Evolutionary conservation across 169 alveolate species (phyloP).

Genomic region (Plasmodium malariae): DNA sequence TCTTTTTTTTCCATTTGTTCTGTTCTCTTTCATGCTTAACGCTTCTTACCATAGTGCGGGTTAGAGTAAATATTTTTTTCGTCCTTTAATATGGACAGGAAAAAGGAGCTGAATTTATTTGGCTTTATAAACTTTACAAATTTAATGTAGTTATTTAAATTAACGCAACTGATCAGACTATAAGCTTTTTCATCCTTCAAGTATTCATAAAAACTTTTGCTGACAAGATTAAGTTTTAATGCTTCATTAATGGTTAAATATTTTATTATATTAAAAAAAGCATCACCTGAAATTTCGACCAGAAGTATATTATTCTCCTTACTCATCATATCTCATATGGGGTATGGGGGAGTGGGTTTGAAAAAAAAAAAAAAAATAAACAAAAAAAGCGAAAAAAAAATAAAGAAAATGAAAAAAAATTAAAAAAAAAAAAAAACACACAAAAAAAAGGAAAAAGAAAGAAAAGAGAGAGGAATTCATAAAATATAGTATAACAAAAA

Average conservation of each 20-base stretch:
- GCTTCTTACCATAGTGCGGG: constrained; percentile 29
- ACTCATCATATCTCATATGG: constrained; percentile 32
- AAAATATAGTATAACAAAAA: background rate
- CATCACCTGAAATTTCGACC: constrained; percentile 15
- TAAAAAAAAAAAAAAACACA: background rate
- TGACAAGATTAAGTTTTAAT: constrained; percentile 30
- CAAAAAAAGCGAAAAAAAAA: constrained; percentile 1
- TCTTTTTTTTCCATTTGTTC: background rate
- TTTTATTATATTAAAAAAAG: constrained; percentile 24
- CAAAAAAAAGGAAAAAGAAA: too few species aligned
- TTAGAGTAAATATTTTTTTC: constrained; percentile 20
- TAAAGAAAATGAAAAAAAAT: background rate
- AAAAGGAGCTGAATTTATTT: constrained; percentile 12
- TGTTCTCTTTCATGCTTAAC: too few species aligned
- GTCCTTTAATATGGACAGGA: constrained; percentile 39
- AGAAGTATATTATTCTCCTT: constrained; percentile 14
- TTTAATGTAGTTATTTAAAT: constrained; percentile 33
- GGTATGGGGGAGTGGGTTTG: too few species aligned
- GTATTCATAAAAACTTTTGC: constrained; percentile 28
- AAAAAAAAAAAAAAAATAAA: background rate
- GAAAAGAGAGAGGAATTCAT: too few species aligned
- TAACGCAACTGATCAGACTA: constrained; percentile 6
- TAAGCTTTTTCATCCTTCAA: constrained; percentile 55
- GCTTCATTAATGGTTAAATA: constrained; percentile 46
- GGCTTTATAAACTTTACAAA: constrained; percentile 49